These are phyloP conservation scores for Rugonectria rugulosa DNA, from an alignment of 2,329 filamentous ascomycete species.

Conservation along the genomic window DNA sequence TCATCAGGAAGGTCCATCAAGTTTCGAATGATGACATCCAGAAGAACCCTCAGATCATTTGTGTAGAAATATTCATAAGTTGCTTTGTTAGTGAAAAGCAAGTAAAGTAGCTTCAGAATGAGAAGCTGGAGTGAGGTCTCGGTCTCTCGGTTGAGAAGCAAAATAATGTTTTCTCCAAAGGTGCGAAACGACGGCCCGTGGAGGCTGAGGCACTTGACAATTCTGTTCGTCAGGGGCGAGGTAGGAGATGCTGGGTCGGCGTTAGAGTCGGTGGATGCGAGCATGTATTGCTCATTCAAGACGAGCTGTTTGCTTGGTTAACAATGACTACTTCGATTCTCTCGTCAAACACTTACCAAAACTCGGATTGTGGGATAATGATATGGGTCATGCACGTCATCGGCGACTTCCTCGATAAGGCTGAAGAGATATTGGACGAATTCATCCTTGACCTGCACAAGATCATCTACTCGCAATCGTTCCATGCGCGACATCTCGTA, in stretches of 20 bases:
- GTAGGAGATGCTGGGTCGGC: conserved; percentile 47
- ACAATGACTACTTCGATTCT: not conserved
- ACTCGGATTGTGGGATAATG: conserved; percentile 96
- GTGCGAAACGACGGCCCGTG: conserved; percentile 86
- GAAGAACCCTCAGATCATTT: conserved; percentile 90
- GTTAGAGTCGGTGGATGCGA: conserved; percentile 67
- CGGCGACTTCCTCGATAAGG: conserved; percentile 85
- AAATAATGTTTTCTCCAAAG: conserved; percentile 96
- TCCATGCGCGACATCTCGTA: conserved; percentile 98
- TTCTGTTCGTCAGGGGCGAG: conserved; percentile 81
- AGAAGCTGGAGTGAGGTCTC: conserved; percentile 93
- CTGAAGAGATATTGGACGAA: conserved; percentile 87
- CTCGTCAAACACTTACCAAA: conserved; percentile 66
- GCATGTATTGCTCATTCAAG: conserved; percentile 98
- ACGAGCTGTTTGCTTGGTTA: conserved; percentile 70
- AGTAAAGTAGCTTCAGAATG: conserved; percentile 94
- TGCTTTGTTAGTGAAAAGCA: conserved; percentile 89
- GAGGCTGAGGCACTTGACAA: conserved; percentile 88
- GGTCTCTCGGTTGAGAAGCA: conserved; percentile 92
- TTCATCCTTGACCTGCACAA: conserved; percentile 78
- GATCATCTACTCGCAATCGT: conserved; percentile 76
- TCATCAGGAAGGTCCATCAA: conserved; percentile 94
- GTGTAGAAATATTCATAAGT: conserved; percentile 99
- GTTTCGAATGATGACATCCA: conserved; percentile 96
- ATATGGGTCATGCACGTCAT: conserved; percentile 90